These are phyloP conservation scores for Annulohypoxylon truncatum DNA, from an alignment of 2,329 filamentous ascomycete genomes.

Conservation along the genomic window DNA sequence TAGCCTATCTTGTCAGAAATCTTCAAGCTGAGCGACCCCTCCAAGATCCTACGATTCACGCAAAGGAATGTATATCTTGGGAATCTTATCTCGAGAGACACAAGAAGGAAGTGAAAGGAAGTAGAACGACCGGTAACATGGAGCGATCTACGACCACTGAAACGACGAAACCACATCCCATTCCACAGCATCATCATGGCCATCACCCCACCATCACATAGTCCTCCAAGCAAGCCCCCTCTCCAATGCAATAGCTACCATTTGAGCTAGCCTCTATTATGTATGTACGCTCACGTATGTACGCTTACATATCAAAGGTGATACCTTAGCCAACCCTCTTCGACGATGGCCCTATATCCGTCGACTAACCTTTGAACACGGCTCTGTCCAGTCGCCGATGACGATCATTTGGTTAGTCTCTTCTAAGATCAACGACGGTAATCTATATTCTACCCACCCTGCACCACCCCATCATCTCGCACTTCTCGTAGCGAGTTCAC, in stretches of 20 bases:
- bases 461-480: conserved; percentile 29
- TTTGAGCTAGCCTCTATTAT: conserved; percentile 41
- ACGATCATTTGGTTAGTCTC: conserved; percentile 19
- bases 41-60: conserved; percentile 18
- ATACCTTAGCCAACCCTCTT: conserved; percentile 38
- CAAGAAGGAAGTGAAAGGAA: not conserved
- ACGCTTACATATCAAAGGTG: conserved; percentile 32
- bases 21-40: conserved; percentile 9
- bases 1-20: conserved; percentile 14
- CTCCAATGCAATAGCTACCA: conserved; percentile 37
- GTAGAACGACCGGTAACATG: conserved; percentile 35
- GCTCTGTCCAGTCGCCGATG: conserved; percentile 32
- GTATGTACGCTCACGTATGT: conserved; percentile 4
- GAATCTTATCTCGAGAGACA: conserved; percentile 5
- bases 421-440: conserved; percentile 42
- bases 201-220: conserved; percentile 37
- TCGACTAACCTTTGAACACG: conserved; percentile 38
- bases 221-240: conserved; percentile 39
- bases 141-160: conserved; percentile 38
- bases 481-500: conserved; percentile 25
- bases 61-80: conserved; percentile 10
- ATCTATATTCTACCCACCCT: conserved; percentile 33
- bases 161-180: conserved; percentile 41
- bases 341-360: conserved; percentile 28
- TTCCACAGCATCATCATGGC: conserved; percentile 32